phyloP scores from a whole-genome alignment of 305 asterid genomes.

The Solanum hybrid region DNA sequence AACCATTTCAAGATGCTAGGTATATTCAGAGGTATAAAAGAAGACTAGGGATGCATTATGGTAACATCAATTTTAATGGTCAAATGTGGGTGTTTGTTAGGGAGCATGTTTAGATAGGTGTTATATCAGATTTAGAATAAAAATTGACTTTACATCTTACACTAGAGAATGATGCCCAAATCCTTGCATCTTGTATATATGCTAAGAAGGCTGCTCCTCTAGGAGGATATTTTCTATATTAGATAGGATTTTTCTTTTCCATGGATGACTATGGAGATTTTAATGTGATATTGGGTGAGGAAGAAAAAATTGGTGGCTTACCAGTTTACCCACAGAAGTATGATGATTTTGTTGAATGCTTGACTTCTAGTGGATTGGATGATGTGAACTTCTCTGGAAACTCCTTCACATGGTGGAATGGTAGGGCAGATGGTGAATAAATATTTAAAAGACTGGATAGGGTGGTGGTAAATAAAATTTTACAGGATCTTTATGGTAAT shows the following conservation, averaged over 20 bases:
- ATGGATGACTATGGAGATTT: neutral
- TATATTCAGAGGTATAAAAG: too few relatives aligned
- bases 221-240: neutral
- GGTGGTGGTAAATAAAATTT: neutral
- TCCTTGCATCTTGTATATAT: neutral
- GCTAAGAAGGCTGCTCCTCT: neutral
- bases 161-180: neutral
- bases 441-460: neutral
- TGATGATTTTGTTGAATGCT: neutral
- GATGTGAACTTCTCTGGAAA: neutral
- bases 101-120: neutral
- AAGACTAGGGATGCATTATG: neutral
- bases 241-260: neutral
- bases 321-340: neutral
- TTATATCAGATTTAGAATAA: neutral
- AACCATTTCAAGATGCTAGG: neutral
- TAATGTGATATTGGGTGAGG: neutral
- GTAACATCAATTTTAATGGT: neutral
- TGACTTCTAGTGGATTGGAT: neutral
- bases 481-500: neutral
- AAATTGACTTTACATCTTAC: neutral
- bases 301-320: neutral
- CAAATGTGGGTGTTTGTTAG: neutral
- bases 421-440: neutral
- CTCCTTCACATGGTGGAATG: neutral